phyloP scores from a whole-genome alignment of 805 yeast species.

The Candida ovalis region DNA sequence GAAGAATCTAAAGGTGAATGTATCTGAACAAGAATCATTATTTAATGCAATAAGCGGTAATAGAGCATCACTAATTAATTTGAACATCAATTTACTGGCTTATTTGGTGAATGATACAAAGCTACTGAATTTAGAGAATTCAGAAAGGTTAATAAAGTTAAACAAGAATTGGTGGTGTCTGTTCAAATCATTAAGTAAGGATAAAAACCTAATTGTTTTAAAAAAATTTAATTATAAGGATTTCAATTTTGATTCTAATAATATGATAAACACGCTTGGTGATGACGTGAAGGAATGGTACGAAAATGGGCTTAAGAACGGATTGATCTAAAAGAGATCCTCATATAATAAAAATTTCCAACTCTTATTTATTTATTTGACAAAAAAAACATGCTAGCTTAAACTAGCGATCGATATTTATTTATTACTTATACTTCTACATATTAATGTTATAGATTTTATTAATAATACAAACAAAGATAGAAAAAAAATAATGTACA shows the following conservation, averaged over 20 bases:
- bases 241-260: slow-evolving; percentile 15
- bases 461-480: neutral
- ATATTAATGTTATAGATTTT: neutral
- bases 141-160: slow-evolving; percentile 23
- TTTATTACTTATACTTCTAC: neutral
- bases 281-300: slow-evolving; percentile 24
- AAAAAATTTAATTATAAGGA: slow-evolving; percentile 15
- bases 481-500: neutral
- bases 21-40: slow-evolving; percentile 1
- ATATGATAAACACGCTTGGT: slow-evolving; percentile 22
- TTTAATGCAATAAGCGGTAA: slow-evolving; percentile 4
- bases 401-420: neutral
- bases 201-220: slow-evolving; percentile 18
- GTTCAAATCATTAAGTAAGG: slow-evolving; percentile 8
- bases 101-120: slow-evolving; percentile 13
- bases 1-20: slow-evolving; percentile 8
- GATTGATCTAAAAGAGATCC: neutral
- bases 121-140: slow-evolving; percentile 10
- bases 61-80: slow-evolving; percentile 15
- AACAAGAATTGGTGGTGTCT: slow-evolving; percentile 28
- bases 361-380: no score
- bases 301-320: slow-evolving; percentile 1
- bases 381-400: neutral
- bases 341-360: no score
- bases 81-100: slow-evolving; percentile 19